These are phyloP conservation scores for Viola odorata DNA, from an alignment of 345 rosid species.

Conservation along the genomic window DNA sequence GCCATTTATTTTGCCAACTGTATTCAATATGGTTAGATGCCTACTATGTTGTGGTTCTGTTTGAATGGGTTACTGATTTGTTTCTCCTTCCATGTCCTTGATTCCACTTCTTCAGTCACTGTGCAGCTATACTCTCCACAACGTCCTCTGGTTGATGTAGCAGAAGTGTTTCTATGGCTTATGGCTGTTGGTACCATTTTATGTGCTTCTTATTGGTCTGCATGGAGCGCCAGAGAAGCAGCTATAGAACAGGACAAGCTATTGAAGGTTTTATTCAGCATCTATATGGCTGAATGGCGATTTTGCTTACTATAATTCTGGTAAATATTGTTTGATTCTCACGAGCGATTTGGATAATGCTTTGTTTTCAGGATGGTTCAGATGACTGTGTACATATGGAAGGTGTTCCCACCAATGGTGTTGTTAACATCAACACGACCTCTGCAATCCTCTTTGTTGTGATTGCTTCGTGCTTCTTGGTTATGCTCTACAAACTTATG, in stretches of 20 bases:
- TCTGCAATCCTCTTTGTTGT: constrained; percentile 86
- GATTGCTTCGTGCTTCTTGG: constrained; percentile 87
- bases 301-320: not conserved
- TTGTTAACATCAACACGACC: constrained; percentile 63
- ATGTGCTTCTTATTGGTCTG: constrained; percentile 95
- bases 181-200: constrained; percentile 94
- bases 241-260: constrained; percentile 87
- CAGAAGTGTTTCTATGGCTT: constrained; percentile 97
- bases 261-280: constrained; percentile 51
- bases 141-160: constrained; percentile 88
- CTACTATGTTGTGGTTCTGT: constrained; percentile 1
- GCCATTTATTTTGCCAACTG: constrained; percentile 10
- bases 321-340: constrained; percentile 6
- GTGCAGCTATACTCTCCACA: constrained; percentile 84
- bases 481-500: constrained; percentile 98
- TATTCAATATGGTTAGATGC: not conserved
- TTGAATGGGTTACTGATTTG: constrained; percentile 11
- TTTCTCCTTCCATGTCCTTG: constrained; percentile 3
- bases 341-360: not conserved
- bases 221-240: constrained; percentile 84
- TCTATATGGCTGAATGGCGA: not conserved
- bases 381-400: constrained; percentile 43
- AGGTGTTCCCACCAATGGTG: constrained; percentile 48
- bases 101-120: constrained; percentile 49
- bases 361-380: constrained; percentile 63